A percentile compares a stretch with the other conserved stretches of the same genome.
Evolutionary conservation across 768 basidiomycete genomes (phyloP).

Genomic region (Lactifluus volemus): DNA sequence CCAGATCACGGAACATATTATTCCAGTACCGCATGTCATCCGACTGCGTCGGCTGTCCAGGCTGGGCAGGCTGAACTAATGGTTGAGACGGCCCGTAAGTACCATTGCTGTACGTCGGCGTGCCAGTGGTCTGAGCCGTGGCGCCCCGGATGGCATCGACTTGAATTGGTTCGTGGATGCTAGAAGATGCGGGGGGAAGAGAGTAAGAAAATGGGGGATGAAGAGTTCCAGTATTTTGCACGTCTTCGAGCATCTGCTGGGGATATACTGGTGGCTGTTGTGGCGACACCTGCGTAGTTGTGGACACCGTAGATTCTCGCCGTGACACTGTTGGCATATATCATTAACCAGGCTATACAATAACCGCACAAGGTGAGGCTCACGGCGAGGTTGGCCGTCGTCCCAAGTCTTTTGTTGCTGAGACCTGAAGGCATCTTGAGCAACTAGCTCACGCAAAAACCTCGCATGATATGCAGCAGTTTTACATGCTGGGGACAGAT

Average conservation of each 20-base stretch:
- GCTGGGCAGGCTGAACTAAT: not conserved
- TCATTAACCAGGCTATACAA: not conserved
- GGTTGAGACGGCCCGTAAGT: conserved; percentile 4
- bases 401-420: conserved; percentile 21
- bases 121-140: conserved; percentile 19
- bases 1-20: conserved; percentile 67
- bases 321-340: conserved; percentile 1
- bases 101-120: conserved; percentile 1
- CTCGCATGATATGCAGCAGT: conserved; percentile 72
- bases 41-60: conserved; percentile 1
- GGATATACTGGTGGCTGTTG: conserved; percentile 11
- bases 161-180: conserved; percentile 11
- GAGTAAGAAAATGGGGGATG: conserved; percentile 3
- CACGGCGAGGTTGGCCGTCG: conserved; percentile 4
- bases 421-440: conserved; percentile 50
- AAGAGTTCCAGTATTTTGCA: conserved; percentile 1
- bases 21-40: conserved; percentile 67
- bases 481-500: conserved; percentile 48
- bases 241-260: conserved; percentile 6
- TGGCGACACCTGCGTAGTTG: not conserved
- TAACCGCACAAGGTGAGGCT: not conserved
- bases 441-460: conserved; percentile 64
- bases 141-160: conserved; percentile 2
- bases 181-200: not conserved
- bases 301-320: conserved; percentile 7